Evolutionary conservation across 148 eudicot species (phyloP).

Genomic region (Suaeda aralocaspica): DNA sequence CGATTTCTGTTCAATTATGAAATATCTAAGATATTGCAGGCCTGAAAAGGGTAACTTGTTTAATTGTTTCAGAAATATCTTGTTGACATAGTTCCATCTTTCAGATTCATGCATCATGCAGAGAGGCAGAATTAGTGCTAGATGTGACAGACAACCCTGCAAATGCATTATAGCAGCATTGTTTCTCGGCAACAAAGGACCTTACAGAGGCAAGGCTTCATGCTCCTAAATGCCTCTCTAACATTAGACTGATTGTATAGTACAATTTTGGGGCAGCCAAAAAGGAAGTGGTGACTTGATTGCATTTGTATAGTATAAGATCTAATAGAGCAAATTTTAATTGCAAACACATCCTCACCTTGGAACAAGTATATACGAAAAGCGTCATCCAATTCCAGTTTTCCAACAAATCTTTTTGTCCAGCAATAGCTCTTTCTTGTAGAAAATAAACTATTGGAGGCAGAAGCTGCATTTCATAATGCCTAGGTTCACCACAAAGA

Average conservation of each 20-base stretch:
- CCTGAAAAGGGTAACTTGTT: no score
- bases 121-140: no score
- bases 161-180: neutral
- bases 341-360: constrained; percentile 41
- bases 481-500: constrained; percentile 67
- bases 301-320: neutral
- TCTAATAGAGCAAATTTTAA: neutral
- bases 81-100: no score
- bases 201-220: neutral
- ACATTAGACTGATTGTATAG: no score
- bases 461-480: constrained; percentile 90
- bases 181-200: neutral
- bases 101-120: no score
- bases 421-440: constrained; percentile 45
- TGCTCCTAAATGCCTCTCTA: neutral
- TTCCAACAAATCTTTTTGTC: constrained; percentile 42
- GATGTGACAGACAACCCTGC: no score
- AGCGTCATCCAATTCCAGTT: constrained; percentile 89
- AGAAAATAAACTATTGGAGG: constrained; percentile 74
- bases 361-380: constrained; percentile 69
- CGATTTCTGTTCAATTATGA: no score
- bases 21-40: no score
- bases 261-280: neutral
- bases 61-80: no score
- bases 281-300: neutral